These are phyloP conservation scores for Otatea glauca DNA, from an alignment of 176 grass and related monocot genomes.

Conservation along the genomic window DNA sequence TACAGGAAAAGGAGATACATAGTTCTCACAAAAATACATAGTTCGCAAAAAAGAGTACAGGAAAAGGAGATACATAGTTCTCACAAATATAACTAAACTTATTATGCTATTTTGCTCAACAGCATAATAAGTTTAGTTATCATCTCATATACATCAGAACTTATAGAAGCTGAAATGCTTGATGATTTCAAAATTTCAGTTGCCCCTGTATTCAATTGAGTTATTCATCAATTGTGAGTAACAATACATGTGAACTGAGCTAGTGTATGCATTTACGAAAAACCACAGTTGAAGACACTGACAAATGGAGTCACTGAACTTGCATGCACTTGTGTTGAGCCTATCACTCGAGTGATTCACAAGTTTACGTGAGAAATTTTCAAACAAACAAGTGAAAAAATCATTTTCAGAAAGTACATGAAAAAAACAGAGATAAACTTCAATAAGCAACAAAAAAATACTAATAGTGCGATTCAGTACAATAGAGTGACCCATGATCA, in stretches of 20 bases:
- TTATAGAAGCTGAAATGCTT: neutral
- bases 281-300: neutral
- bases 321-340: neutral
- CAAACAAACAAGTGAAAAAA: neutral
- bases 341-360: neutral
- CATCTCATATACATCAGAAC: neutral
- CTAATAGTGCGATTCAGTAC: neutral
- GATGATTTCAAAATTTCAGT: neutral
- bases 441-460: neutral
- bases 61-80: too few relatives aligned
- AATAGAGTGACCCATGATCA: neutral
- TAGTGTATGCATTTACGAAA: neutral
- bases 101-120: slow-evolving; percentile 9
- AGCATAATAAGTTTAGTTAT: slow-evolving; percentile 16
- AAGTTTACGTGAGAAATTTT: neutral
- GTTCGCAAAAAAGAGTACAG: too few relatives aligned
- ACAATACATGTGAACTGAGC: neutral
- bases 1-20: too few relatives aligned
- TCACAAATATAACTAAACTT: too few relatives aligned
- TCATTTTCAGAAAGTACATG: neutral
- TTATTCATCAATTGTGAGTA: neutral
- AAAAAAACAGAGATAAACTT: neutral
- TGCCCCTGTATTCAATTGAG: neutral
- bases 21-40: too few relatives aligned
- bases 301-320: neutral